Evolutionary conservation across 2,329 filamentous ascomycete genomes (phyloP).

Genomic region (Colletotrichum sp.): DNA sequence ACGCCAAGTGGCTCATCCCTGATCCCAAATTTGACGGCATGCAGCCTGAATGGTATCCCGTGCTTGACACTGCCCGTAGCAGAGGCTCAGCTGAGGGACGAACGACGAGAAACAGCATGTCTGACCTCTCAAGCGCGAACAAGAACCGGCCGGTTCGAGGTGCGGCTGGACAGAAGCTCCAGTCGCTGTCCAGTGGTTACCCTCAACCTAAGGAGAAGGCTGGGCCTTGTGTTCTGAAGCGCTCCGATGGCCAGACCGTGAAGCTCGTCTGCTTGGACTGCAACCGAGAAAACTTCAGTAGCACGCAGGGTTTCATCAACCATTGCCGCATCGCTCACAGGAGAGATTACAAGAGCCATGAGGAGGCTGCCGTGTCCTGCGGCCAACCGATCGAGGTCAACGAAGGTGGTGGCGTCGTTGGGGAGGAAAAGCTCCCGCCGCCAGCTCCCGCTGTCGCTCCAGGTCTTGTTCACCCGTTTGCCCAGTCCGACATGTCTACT

Average conservation of each 20-base stretch:
- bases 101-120: conserved; percentile 77
- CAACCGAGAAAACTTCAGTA: conserved; percentile 88
- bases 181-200: conserved; percentile 73
- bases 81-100: conserved; percentile 69
- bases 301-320: conserved; percentile 98
- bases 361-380: conserved; percentile 87
- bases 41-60: conserved; percentile 50
- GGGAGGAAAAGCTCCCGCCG: conserved; percentile 34
- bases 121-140: conserved; percentile 53
- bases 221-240: conserved; percentile 83
- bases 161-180: conserved; percentile 64
- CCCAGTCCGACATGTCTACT: conserved; percentile 60
- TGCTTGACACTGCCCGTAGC: conserved; percentile 44
- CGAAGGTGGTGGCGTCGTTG: conserved; percentile 48
- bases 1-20: conserved; percentile 92
- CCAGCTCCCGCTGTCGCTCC: conserved; percentile 31
- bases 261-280: conserved; percentile 92
- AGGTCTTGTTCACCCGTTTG: conserved; percentile 67
- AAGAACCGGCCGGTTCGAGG: conserved; percentile 57
- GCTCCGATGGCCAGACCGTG: conserved; percentile 84
- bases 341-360: conserved; percentile 93
- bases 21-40: conserved; percentile 84
- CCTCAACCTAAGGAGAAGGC: conserved; percentile 79
- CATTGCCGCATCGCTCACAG: conserved; percentile 97
- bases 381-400: conserved; percentile 81